Evolutionary conservation across 768 basidiomycete genomes (phyloP).

Genomic region (Naganishia kalamii): DNA sequence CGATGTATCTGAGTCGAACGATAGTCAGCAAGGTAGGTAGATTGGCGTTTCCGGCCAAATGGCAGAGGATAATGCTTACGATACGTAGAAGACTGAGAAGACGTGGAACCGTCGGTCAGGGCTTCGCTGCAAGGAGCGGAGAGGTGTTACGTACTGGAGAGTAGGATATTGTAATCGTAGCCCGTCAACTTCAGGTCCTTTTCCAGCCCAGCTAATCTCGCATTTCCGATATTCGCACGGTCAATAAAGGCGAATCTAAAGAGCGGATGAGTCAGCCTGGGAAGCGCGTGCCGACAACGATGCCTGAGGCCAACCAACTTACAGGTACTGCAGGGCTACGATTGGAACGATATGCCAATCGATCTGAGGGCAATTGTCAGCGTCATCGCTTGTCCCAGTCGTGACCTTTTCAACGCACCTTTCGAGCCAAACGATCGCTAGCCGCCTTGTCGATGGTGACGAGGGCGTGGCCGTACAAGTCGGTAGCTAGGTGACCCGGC

Average conservation of each 20-base stretch:
- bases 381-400: not conserved
- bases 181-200: conserved; percentile 29
- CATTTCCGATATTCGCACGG: conserved; percentile 21
- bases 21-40: not conserved
- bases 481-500: not conserved
- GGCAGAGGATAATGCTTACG: not conserved
- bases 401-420: not conserved
- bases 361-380: not conserved
- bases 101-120: not conserved
- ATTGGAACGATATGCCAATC: conserved; percentile 17
- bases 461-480: conserved; percentile 1
- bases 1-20: not conserved
- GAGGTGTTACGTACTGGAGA: conserved; percentile 7
- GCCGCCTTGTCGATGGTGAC: conserved; percentile 17
- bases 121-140: not conserved
- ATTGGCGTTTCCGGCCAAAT: not conserved
- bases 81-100: conserved; percentile 3
- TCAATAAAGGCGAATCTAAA: conserved; percentile 22
- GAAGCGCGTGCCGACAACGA: not conserved
- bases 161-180: conserved; percentile 25
- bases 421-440: conserved; percentile 16
- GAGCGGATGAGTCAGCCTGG: not conserved
- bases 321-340: conserved; percentile 18
- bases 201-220: conserved; percentile 31
- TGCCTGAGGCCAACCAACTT: not conserved